Evolutionary conservation across 139 green algal species (phyloP).

Genomic region (Raphidocelis subcapitata): DNA sequence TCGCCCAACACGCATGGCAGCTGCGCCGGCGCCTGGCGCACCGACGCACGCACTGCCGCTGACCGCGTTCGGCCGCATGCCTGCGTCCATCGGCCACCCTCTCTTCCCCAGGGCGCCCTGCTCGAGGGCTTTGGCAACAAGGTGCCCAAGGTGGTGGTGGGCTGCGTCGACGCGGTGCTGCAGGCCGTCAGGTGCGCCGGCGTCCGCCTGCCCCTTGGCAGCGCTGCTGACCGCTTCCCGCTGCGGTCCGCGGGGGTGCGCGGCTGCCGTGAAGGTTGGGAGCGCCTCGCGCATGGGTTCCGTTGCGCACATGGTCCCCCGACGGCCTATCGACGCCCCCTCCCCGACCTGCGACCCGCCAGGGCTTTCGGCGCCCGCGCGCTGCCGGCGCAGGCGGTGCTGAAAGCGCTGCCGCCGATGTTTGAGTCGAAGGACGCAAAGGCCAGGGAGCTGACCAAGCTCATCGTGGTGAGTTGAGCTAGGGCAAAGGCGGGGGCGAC

Average conservation of each 20-base stretch:
- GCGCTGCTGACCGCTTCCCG: no score
- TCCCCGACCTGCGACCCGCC: no score
- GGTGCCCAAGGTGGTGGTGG: conserved; percentile 87
- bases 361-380: conserved; percentile 76
- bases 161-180: conserved; percentile 67
- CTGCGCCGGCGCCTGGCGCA: not conserved
- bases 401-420: conserved; percentile 80
- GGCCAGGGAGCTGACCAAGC: conserved; percentile 81
- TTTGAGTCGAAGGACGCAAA: conserved; percentile 89
- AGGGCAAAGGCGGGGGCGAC: no score
- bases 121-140: conserved; percentile 80
- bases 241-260: no score
- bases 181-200: conserved; percentile 59
- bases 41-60: not conserved
- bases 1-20: no score
- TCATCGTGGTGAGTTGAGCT: conserved; percentile 62
- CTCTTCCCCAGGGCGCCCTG: conserved; percentile 50
- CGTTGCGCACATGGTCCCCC: no score
- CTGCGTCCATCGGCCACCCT: no score
- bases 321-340: no score
- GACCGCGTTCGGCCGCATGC: no score
- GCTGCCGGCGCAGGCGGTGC: conserved; percentile 78
- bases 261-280: no score
- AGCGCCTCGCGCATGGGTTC: no score
- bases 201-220: no score